Percentiles rank a stretch among this genome's conserved stretches.
Conservation (phyloP, 2,329 filamentous ascomycete genomes). For the Apiospora phragmitis region DNA sequence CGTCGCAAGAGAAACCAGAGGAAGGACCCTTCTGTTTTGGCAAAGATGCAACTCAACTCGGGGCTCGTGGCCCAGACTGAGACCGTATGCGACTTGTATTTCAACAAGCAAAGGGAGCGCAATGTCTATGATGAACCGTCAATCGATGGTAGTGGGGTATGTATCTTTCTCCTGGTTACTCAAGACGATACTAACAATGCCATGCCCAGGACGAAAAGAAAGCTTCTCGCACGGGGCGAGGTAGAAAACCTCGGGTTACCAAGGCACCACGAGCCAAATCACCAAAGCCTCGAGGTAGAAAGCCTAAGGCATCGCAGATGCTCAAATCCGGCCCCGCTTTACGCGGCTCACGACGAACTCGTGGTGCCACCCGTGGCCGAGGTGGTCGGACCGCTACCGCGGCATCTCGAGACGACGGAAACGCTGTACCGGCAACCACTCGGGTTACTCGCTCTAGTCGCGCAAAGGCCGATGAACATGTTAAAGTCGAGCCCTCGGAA, state of each 20-base stretch:
- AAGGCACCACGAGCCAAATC: slow-evolving; percentile 18
- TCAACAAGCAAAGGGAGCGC: slow-evolving; percentile 51
- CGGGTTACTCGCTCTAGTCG: not conserved
- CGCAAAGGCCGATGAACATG: not conserved
- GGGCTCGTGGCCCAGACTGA: slow-evolving; percentile 64
- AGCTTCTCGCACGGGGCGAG: slow-evolving; percentile 13
- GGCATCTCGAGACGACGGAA: not conserved
- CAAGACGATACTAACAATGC: slow-evolving; percentile 21
- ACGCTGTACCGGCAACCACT: not conserved
- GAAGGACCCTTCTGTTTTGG: slow-evolving; percentile 71
- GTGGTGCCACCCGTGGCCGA: not conserved
- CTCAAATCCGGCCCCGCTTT: not conserved
- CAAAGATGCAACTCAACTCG: slow-evolving; percentile 65
- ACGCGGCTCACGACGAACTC: not conserved
- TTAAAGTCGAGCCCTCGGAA: not conserved
- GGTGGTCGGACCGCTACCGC: not conserved
- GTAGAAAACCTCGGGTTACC: not conserved
- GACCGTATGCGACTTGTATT: slow-evolving; percentile 58
- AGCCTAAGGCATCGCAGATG: not conserved
- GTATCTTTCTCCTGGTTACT: slow-evolving; percentile 18
- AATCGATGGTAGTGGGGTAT: slow-evolving; percentile 50
- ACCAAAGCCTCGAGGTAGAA: slow-evolving; percentile 13
- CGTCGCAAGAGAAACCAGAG: slow-evolving; percentile 76
- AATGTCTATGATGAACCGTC: slow-evolving; percentile 64
- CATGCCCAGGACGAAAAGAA: slow-evolving; percentile 32